A percentile compares a stretch with the other conserved stretches of the same genome.
Conservation (phyloP, 805 yeast species). For the Yarrowia sp. region DNA sequence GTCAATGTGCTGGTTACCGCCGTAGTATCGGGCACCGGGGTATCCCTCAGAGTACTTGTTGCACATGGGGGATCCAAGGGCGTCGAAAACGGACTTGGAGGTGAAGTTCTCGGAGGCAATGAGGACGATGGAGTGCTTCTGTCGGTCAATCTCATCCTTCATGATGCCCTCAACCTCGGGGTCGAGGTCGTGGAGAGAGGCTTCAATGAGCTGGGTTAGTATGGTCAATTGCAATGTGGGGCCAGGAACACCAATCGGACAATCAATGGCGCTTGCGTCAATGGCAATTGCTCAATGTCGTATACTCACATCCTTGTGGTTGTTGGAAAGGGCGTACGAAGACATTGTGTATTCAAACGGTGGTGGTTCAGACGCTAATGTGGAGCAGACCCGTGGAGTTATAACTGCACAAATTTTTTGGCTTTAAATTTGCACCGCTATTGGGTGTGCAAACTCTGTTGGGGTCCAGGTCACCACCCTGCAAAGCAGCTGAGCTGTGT, state of each 20-base stretch:
- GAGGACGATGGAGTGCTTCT: constrained; percentile 86
- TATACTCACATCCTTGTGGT: constrained; percentile 36
- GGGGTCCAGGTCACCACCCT: constrained; percentile 22
- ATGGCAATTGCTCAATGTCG: background rate
- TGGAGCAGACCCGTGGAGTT: constrained; percentile 17
- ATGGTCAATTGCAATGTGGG: background rate
- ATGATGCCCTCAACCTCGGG: constrained; percentile 45
- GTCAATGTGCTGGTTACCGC: constrained; percentile 97
- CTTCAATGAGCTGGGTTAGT: constrained; percentile 35
- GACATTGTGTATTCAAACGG: constrained; percentile 31
- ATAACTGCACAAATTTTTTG: constrained; percentile 24
- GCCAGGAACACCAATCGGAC: too few species aligned
- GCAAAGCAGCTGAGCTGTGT: constrained; percentile 24
- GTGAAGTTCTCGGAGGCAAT: constrained; percentile 98
- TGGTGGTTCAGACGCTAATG: background rate
- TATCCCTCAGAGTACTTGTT: constrained; percentile 99
- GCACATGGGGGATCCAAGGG: constrained; percentile 96
- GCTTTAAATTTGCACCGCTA: constrained; percentile 21
- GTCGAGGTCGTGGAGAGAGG: constrained; percentile 38
- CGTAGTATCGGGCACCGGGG: constrained; percentile 98
- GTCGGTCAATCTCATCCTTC: constrained; percentile 80
- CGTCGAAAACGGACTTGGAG: constrained; percentile 91
- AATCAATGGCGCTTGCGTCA: background rate
- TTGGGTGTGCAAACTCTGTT: constrained; percentile 15
- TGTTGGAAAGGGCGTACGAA: constrained; percentile 38